Evolutionary conservation across 345 rosid genomes (phyloP).

Genomic region (Corchorus capsularis): DNA sequence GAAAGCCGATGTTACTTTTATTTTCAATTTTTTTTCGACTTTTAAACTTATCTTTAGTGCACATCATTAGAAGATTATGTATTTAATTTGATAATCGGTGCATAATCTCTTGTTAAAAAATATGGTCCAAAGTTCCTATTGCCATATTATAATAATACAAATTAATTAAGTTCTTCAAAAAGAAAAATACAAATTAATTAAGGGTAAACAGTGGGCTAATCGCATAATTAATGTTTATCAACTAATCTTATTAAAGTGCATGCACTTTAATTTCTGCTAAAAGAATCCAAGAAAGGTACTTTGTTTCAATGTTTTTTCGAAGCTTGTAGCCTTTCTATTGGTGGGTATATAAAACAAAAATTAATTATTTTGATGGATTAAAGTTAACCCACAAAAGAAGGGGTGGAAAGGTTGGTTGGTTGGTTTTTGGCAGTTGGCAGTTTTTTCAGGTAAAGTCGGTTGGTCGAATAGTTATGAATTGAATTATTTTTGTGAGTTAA

Average conservation of each 20-base stretch:
- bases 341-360: neutral
- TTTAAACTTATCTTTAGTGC: too few relatives aligned
- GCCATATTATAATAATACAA: too few relatives aligned
- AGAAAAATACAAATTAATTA: neutral
- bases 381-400: neutral
- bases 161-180: too few relatives aligned
- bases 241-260: neutral
- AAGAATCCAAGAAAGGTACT: neutral
- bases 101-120: too few relatives aligned
- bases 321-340: conserved; percentile 25
- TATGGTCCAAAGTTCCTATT: too few relatives aligned
- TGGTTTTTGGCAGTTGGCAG: conserved; percentile 35
- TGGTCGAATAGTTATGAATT: conserved; percentile 1
- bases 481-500: conserved; percentile 11
- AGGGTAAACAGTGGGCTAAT: neutral
- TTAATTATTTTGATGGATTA: conserved; percentile 4
- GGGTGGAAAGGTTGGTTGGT: conserved; percentile 15
- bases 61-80: too few relatives aligned
- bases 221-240: neutral
- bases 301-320: conserved; percentile 7
- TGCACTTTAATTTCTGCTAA: conserved; percentile 6
- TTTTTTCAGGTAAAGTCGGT: conserved; percentile 48
- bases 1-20: too few relatives aligned
- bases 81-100: too few relatives aligned
- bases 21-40: too few relatives aligned